A percentile compares a stretch with the other conserved stretches of the same genome.
Evolutionary conservation across 495 filamentous ascomycete species (phyloP).

Genomic region (Tuber melanosporum): DNA sequence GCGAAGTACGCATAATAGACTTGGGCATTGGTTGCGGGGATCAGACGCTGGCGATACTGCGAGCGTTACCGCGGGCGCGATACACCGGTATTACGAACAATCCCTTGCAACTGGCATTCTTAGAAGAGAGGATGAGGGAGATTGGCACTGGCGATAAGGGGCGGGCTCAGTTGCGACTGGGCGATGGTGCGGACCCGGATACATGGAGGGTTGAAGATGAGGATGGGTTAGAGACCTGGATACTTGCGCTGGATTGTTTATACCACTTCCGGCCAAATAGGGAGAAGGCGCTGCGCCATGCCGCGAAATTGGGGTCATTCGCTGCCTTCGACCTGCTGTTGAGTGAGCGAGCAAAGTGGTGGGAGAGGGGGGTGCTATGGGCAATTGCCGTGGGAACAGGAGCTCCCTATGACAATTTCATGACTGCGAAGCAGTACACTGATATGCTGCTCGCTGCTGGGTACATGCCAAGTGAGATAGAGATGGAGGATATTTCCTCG

Average conservation of each 20-base stretch:
- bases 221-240: neutral
- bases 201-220: neutral
- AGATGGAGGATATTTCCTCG: neutral
- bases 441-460: neutral
- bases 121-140: neutral
- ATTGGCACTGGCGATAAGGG: neutral
- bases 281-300: neutral
- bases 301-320: neutral
- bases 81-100: slow-evolving; percentile 49
- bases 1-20: slow-evolving; percentile 43
- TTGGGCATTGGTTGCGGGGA: slow-evolving; percentile 52
- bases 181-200: neutral
- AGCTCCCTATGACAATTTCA: neutral
- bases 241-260: neutral
- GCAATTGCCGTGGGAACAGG: neutral
- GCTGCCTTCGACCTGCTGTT: neutral
- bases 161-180: neutral
- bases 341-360: neutral
- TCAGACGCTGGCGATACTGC: slow-evolving; percentile 44
- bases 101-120: slow-evolving; percentile 36
- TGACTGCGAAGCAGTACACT: neutral
- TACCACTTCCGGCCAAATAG: neutral
- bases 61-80: slow-evolving; percentile 11
- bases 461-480: neutral
- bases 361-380: neutral